These are phyloP conservation scores for Coprinopsis marcescibilis DNA, from an alignment of 768 basidiomycete genomes.

Conservation along the genomic window DNA sequence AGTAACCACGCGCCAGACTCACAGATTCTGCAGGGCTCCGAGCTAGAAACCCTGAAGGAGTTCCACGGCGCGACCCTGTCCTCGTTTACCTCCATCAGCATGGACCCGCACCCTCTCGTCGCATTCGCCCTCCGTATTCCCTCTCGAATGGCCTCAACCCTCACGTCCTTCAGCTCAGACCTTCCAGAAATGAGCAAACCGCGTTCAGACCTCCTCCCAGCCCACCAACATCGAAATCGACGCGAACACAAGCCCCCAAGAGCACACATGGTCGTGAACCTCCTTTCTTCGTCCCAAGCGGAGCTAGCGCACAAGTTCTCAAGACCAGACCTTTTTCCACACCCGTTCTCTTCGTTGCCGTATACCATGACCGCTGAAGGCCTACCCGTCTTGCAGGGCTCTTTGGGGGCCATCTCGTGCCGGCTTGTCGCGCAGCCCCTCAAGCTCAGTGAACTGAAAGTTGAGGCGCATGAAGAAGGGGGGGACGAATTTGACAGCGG, in stretches of 20 bases:
- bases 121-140: slow-evolving; percentile 88
- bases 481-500: background rate
- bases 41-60: background rate
- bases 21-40: background rate
- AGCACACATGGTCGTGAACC: slow-evolving; percentile 68
- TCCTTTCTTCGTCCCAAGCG: slow-evolving; percentile 67
- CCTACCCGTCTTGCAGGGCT: slow-evolving; percentile 51
- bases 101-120: slow-evolving; percentile 84
- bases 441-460: slow-evolving; percentile 41
- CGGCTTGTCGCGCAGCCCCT: slow-evolving; percentile 54
- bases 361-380: slow-evolving; percentile 46
- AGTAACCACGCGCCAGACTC: background rate
- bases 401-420: slow-evolving; percentile 72
- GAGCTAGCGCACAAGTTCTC: slow-evolving; percentile 66
- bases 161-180: slow-evolving; percentile 26
- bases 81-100: slow-evolving; percentile 86
- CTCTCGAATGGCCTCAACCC: slow-evolving; percentile 73
- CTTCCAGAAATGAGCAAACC: slow-evolving; percentile 12
- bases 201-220: slow-evolving; percentile 17
- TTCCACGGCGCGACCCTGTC: slow-evolving; percentile 93
- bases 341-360: slow-evolving; percentile 40
- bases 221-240: slow-evolving; percentile 18
- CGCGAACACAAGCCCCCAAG: background rate
- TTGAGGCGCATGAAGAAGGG: background rate
- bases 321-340: slow-evolving; percentile 58